A percentile compares a stretch with the other conserved stretches of the same genome.
Conservation (phyloP, 1,284 basidiomycete genomes). For the Vanrija sp. region DNA sequence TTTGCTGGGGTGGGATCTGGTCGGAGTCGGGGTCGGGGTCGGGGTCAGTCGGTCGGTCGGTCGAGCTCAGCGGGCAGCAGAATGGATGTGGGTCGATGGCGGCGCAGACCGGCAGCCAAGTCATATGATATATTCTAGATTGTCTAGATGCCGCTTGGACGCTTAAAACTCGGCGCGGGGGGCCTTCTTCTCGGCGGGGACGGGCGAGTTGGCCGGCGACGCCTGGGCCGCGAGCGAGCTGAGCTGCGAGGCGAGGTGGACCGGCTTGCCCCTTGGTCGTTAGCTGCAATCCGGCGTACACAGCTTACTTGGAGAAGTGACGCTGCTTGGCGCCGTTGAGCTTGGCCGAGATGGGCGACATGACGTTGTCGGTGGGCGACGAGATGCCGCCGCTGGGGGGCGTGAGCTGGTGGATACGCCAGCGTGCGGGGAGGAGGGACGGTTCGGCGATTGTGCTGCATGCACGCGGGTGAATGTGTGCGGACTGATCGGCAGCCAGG, state of each 20-base stretch:
- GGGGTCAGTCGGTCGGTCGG: too few species aligned
- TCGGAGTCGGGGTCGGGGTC: too few species aligned
- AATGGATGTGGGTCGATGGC: too few species aligned
- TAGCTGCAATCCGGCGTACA: neutral
- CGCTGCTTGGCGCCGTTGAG: conserved; percentile 82
- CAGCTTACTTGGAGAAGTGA: conserved; percentile 76
- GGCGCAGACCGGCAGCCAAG: too few species aligned
- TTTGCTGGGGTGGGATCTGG: too few species aligned
- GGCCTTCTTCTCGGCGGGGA: conserved; percentile 11
- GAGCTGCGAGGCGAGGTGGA: conserved; percentile 37
- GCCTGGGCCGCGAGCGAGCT: conserved; percentile 33
- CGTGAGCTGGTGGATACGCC: neutral
- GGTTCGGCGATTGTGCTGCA: too few species aligned
- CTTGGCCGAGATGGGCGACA: conserved; percentile 86
- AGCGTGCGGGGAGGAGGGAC: neutral
- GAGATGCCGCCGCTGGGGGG: conserved; percentile 54
- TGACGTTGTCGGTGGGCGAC: conserved; percentile 86
- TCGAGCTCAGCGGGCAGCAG: too few species aligned
- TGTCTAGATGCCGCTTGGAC: too few species aligned
- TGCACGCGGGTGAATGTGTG: too few species aligned
- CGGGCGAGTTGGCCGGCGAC: conserved; percentile 3
- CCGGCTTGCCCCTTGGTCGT: conserved; percentile 30
- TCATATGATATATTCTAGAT: too few species aligned
- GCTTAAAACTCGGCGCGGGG: neutral
- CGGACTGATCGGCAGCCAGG: too few species aligned